Evolutionary conservation across 352 stramenopile genomes (phyloP), one percentile per base, ranked within the genome.

Genomic region (Phytophthora boehmeriae): DNA sequence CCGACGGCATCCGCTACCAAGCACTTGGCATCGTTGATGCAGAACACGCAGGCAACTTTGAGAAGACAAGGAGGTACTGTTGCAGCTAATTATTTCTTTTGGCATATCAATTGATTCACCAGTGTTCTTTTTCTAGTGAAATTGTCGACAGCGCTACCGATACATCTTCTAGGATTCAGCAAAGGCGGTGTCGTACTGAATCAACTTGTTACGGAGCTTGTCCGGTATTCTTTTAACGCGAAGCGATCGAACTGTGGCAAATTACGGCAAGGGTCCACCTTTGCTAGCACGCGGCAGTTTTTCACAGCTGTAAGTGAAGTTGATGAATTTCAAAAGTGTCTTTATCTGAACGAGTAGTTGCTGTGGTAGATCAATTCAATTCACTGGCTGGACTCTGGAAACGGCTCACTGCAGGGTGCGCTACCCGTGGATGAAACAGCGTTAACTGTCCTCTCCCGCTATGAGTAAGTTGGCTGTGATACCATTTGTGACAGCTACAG

Each of bases 151-250:
- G 54, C 73, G 3, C 70, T 89, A 16, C 79, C 77, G 4, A 72
- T 91, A 13, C 77, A 89, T 48, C 61, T 91, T 6, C 47, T 89
- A 11, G 82, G 82, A 4, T 91, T 91, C 45, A 91, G 82, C 68
- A 88, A 88, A 55, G 82, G 82, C 4, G 79, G 76, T 16, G 67
- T 82, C 23, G 82, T 91, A 23, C 55, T 91, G 17, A 91, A 89
- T 46, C 82, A 91, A 52, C 60, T 91, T n/a, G 71, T 85, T 34
- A 86, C 82, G 4, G 82, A 91, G 45, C 62, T 89, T 5, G 78
- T 78, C 36, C 61, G 63, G 42, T 73, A 64, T 49, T 68, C 68
- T 41, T 66, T 76, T 22, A 73, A 69, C 45, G 73, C 68, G 58
- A 76, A 76, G 54, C 68, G 68, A 38, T 76, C 63, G 10, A 70